phyloP scores from a whole-genome alignment of 2,329 filamentous ascomycete species.

The Nemania sp. region DNA sequence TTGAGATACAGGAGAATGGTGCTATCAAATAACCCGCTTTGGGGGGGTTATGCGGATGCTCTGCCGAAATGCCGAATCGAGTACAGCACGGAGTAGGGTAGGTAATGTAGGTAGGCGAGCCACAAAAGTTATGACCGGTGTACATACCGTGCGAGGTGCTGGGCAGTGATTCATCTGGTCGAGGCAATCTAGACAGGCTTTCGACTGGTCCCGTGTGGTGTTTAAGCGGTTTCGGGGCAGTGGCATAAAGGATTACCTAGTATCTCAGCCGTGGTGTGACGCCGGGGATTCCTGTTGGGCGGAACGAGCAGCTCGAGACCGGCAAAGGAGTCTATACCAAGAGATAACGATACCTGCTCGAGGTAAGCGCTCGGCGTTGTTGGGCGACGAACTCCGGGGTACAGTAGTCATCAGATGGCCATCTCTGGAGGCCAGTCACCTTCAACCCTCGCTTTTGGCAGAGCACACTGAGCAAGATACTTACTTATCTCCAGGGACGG shows the following conservation, averaged over 20 bases:
- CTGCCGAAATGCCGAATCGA: constrained; percentile 30
- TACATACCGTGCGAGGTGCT: constrained; percentile 6
- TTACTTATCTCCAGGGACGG: no score
- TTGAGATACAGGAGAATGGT: constrained; percentile 9
- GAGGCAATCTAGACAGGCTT: background rate
- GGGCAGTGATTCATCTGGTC: background rate
- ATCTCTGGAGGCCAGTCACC: background rate
- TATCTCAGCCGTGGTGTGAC: constrained; percentile 26
- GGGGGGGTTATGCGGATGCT: constrained; percentile 5
- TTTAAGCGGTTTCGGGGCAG: constrained; percentile 20
- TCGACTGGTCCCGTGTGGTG: background rate
- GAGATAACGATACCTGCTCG: no score
- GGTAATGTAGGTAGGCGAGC: no score
- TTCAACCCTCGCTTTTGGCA: constrained; percentile 5
- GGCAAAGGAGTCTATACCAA: background rate
- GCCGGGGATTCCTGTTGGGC: constrained; percentile 22
- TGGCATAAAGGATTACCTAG: constrained; percentile 17
- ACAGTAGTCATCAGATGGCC: constrained; percentile 6
- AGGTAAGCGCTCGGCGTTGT: no score
- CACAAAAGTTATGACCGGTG: constrained; percentile 3
- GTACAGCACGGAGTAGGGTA: no score
- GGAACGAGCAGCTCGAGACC: constrained; percentile 5
- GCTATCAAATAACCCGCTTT: background rate
- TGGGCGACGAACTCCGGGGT: no score
- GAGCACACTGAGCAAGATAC: constrained; percentile 1